Percentiles rank a stretch among this genome's conserved stretches.
Conservation (phyloP, 352 stramenopile genomes). For the Phytophthora ohioensis region DNA sequence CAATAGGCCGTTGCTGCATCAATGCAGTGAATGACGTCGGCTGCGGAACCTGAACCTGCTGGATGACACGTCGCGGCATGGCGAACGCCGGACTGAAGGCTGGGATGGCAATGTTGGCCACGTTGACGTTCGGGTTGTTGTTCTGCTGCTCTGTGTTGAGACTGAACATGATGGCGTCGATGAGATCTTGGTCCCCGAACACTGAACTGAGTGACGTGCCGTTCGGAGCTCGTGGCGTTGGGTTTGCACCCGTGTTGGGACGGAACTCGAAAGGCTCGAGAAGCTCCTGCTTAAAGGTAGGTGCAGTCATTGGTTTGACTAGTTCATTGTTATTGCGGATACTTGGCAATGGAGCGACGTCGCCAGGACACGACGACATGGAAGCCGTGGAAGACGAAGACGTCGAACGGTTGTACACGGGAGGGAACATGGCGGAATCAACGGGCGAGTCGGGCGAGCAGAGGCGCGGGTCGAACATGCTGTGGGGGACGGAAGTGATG, state of each 20-base stretch:
- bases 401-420: slow-evolving; percentile 57
- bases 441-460: slow-evolving; percentile 67
- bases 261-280: slow-evolving; percentile 80
- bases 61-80: slow-evolving; percentile 23
- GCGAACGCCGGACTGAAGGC: slow-evolving; percentile 27
- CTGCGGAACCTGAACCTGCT: slow-evolving; percentile 24
- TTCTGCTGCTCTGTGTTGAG: slow-evolving; percentile 58
- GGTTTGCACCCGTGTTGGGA: slow-evolving; percentile 16
- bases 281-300: slow-evolving; percentile 42
- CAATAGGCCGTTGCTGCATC: slow-evolving; percentile 38
- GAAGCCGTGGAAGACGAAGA: slow-evolving; percentile 42
- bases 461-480: slow-evolving; percentile 42
- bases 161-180: slow-evolving; percentile 84
- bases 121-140: not conserved
- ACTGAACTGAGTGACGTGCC: slow-evolving; percentile 73
- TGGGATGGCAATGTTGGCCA: slow-evolving; percentile 6
- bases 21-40: slow-evolving; percentile 38
- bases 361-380: slow-evolving; percentile 27
- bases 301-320: slow-evolving; percentile 31
- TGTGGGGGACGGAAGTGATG: slow-evolving; percentile 13
- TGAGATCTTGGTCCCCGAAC: slow-evolving; percentile 80
- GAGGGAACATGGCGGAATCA: slow-evolving; percentile 78
- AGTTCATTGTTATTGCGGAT: slow-evolving; percentile 8
- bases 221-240: slow-evolving; percentile 33
- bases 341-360: slow-evolving; percentile 13